Conservation (phyloP, 495 filamentous ascomycete genomes). For the Penicillium simplicissimum region DNA sequence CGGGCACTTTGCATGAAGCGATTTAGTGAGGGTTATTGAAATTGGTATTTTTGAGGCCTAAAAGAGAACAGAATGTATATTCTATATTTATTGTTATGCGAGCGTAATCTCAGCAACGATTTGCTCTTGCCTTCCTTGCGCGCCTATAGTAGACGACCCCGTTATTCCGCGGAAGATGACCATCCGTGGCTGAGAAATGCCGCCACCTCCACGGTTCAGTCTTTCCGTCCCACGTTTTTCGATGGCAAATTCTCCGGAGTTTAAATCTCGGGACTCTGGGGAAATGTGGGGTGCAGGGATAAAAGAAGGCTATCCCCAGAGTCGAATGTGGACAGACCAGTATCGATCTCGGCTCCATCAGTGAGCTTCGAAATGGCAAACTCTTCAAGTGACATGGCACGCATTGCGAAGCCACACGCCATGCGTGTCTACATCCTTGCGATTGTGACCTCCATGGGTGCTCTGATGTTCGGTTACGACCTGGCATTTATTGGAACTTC, state of each 20-base stretch:
- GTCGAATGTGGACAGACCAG: neutral
- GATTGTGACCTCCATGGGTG: slow-evolving; percentile 22
- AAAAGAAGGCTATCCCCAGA: neutral
- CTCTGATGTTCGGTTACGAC: slow-evolving; percentile 25
- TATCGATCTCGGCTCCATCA: neutral
- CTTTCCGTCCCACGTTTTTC: neutral
- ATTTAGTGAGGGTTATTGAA: neutral
- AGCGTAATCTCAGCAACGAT: neutral
- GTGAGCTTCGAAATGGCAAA: neutral
- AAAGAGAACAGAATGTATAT: neutral
- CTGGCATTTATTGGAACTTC: slow-evolving; percentile 26
- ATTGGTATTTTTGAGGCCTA: too few relatives aligned
- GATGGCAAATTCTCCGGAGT: neutral
- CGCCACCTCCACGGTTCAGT: neutral
- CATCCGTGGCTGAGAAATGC: slow-evolving; percentile 2
- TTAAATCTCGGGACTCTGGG: neutral
- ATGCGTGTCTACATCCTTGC: slow-evolving; percentile 22
- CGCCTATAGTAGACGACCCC: neutral
- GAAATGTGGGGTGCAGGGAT: slow-evolving; percentile 8
- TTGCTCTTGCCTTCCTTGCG: neutral
- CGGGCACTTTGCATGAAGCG: slow-evolving; percentile 1
- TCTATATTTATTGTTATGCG: neutral
- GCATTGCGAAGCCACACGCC: neutral
- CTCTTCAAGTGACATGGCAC: neutral
- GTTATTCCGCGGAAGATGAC: slow-evolving; percentile 8